Evolutionary conservation across 352 stramenopile species (phyloP).

Genomic region (Pelagophyceae sp.): DNA sequence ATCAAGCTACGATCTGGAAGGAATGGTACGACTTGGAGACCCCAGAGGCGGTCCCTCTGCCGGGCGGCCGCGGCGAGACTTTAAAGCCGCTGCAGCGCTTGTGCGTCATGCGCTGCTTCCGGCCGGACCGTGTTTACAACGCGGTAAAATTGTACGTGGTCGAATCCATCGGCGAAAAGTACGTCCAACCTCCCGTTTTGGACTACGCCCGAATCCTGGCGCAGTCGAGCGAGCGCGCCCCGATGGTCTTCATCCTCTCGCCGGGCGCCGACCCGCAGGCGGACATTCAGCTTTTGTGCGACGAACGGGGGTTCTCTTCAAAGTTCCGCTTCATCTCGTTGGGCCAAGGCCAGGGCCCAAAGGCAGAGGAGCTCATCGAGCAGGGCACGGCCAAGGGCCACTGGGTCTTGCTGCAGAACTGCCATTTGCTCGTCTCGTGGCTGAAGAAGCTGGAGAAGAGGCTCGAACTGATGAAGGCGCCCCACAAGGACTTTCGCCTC

Average conservation of each 20-base stretch:
- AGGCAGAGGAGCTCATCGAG: constrained; percentile 86
- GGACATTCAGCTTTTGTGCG: constrained; percentile 80
- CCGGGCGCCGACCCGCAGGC: constrained; percentile 82
- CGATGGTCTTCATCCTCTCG: constrained; percentile 88
- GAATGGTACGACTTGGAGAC: constrained; percentile 84
- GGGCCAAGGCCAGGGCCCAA: constrained; percentile 79
- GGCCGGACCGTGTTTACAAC: constrained; percentile 87
- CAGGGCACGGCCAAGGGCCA: constrained; percentile 65
- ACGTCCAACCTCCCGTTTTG: constrained; percentile 82
- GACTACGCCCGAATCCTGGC: constrained; percentile 83
- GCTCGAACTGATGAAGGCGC: constrained; percentile 47
- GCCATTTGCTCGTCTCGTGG: constrained; percentile 84
- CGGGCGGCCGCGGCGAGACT: constrained; percentile 55
- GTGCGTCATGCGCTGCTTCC: constrained; percentile 82
- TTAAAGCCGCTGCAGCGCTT: constrained; percentile 75
- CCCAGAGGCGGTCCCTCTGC: constrained; percentile 65
- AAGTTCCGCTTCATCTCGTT: constrained; percentile 86
- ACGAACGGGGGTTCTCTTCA: constrained; percentile 76
- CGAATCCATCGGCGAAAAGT: constrained; percentile 77
- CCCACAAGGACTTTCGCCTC: constrained; percentile 82
- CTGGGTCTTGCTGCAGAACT: constrained; percentile 88
- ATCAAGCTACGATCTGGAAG: constrained; percentile 62
- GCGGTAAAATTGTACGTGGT: constrained; percentile 88
- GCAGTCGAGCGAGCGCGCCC: constrained; percentile 65
- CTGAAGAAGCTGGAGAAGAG: constrained; percentile 77